A percentile compares a stretch with the other conserved stretches of the same genome.
phyloP scores from a whole-genome alignment of 78 protist genomes.

The Cavenderia fasciculata region DNA sequence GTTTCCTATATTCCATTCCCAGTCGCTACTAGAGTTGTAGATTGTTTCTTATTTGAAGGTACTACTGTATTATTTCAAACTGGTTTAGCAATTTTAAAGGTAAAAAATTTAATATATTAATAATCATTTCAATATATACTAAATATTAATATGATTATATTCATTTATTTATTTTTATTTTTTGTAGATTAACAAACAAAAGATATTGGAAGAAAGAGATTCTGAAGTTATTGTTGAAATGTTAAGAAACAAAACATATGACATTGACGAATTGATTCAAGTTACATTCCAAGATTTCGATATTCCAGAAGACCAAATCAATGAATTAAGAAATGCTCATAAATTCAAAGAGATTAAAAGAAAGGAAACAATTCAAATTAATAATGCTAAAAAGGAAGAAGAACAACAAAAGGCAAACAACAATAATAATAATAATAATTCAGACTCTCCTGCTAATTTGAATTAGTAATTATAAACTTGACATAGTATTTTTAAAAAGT shows the following conservation, averaged over 20 bases:
- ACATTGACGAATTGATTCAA: slow-evolving; percentile 55
- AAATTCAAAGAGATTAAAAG: slow-evolving; percentile 60
- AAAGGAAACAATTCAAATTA: slow-evolving; percentile 1
- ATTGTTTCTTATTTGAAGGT: slow-evolving; percentile 82
- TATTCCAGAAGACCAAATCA: slow-evolving; percentile 28
- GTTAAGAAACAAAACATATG: slow-evolving; percentile 20
- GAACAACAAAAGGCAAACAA: too few relatives aligned
- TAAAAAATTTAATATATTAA: not conserved
- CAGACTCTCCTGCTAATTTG: too few relatives aligned
- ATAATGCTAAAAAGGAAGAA: too few relatives aligned
- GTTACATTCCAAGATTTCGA: slow-evolving; percentile 56
- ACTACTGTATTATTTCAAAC: slow-evolving; percentile 62
- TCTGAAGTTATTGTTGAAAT: slow-evolving; percentile 49
- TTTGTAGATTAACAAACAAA: slow-evolving; percentile 24
- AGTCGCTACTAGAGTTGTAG: slow-evolving; percentile 66
- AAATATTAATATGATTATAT: not conserved
- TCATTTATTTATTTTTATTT: not conserved
- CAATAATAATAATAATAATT: too few relatives aligned
- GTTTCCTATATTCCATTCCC: slow-evolving; percentile 72
- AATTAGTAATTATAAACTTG: too few relatives aligned
- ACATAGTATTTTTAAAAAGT: too few relatives aligned
- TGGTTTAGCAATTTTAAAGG: slow-evolving; percentile 70
- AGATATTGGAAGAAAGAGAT: slow-evolving; percentile 38
- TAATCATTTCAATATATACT: not conserved
- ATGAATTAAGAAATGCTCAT: slow-evolving; percentile 56